A percentile compares a stretch with the other conserved stretches of the same genome.
Evolutionary conservation across 1,284 basidiomycete species (phyloP).

Genomic region (Kwoniella shivajii): DNA sequence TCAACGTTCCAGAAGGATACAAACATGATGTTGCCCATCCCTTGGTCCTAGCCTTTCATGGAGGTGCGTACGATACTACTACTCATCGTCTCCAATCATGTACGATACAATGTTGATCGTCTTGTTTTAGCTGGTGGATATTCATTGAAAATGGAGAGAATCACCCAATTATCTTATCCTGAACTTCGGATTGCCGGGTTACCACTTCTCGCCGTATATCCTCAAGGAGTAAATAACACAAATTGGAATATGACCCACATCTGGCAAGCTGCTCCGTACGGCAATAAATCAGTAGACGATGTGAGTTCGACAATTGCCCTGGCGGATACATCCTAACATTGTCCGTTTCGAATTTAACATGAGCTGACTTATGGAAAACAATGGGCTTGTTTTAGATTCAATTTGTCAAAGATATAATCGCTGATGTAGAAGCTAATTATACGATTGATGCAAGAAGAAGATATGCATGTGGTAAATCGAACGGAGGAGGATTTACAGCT

Average conservation of each 20-base stretch:
- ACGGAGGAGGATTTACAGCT: slow-evolving; percentile 32
- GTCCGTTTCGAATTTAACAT: too few relatives aligned
- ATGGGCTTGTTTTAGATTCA: too few relatives aligned
- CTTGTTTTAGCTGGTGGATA: slow-evolving; percentile 26
- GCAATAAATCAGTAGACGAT: slow-evolving; percentile 34
- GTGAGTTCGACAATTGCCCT: slow-evolving; percentile 16
- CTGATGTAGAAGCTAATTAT: slow-evolving; percentile 21
- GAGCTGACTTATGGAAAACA: too few relatives aligned
- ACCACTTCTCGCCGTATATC: slow-evolving; percentile 30
- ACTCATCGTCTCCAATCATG: background rate
- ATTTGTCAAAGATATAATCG: slow-evolving; percentile 32
- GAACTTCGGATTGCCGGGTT: slow-evolving; percentile 21
- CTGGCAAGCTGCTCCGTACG: slow-evolving; percentile 34
- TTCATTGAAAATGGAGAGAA: slow-evolving; percentile 25
- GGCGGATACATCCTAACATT: too few relatives aligned
- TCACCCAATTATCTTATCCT: slow-evolving; percentile 29
- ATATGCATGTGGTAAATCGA: slow-evolving; percentile 36
- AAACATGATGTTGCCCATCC: slow-evolving; percentile 21
- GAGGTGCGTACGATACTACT: slow-evolving; percentile 18
- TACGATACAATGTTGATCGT: background rate
- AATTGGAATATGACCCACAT: slow-evolving; percentile 28
- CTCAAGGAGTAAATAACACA: slow-evolving; percentile 32
- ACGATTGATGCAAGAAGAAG: slow-evolving; percentile 21
- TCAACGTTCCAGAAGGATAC: slow-evolving; percentile 29
- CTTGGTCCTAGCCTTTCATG: slow-evolving; percentile 33